Conservation (phyloP, 2,329 filamentous ascomycete genomes). For the Trichophyton rubrum region DNA sequence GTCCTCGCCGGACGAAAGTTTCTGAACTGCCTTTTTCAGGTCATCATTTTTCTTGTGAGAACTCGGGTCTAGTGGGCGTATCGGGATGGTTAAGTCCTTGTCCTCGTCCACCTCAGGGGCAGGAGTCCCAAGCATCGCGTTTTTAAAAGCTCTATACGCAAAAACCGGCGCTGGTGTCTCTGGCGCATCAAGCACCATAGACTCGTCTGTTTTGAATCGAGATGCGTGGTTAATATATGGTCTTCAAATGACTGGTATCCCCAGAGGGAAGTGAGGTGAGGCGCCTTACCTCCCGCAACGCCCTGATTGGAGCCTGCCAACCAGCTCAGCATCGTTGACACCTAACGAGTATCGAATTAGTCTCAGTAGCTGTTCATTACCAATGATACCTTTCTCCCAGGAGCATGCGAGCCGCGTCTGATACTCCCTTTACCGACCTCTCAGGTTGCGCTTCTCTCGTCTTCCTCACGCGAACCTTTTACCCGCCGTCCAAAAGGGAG, state of each 20-base stretch:
- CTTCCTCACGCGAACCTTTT: neutral
- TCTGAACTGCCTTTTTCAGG: constrained; percentile 12
- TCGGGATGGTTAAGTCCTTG: constrained; percentile 15
- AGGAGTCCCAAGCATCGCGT: constrained; percentile 42
- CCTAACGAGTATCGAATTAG: neutral
- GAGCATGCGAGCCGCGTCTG: neutral
- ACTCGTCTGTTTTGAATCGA: constrained; percentile 6
- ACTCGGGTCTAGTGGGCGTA: constrained; percentile 11
- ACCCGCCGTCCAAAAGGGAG: neutral
- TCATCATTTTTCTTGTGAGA: constrained; percentile 4
- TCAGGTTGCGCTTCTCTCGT: neutral
- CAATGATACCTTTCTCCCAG: neutral
- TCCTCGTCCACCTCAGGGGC: constrained; percentile 41
- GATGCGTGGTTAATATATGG: constrained; percentile 6
- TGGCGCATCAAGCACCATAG: constrained; percentile 39
- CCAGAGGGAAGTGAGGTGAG: constrained; percentile 6
- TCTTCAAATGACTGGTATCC: neutral
- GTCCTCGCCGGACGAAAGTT: constrained; percentile 10
- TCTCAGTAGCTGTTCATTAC: neutral
- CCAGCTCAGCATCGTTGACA: constrained; percentile 23
- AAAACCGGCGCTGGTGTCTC: constrained; percentile 56
- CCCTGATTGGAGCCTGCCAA: constrained; percentile 20
- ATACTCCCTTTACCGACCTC: too few relatives aligned
- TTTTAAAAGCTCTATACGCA: constrained; percentile 53
- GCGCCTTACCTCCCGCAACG: constrained; percentile 19